Base-by-base conservation (phyloP, 139 green algal species). In the Ettlia oleoabundans region DNA sequence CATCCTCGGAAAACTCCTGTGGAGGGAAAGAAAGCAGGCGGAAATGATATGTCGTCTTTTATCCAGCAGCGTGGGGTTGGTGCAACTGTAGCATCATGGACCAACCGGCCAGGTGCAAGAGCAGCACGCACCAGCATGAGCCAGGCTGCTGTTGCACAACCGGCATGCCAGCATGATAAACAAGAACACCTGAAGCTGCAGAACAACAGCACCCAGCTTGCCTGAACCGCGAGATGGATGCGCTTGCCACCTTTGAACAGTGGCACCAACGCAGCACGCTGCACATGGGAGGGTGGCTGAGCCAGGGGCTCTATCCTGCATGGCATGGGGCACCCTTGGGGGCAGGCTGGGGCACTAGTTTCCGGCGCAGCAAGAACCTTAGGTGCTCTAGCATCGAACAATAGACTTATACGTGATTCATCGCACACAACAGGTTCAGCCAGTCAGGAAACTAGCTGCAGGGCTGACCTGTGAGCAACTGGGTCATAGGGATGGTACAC, bases 401-500 rank as follows among this genome's bases (percentile, higher is more conserved):
- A n/a, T n/a, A n/a, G n/a, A n/a, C n/a, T n/a, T n/a, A n/a, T n/a
- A n/a, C n/a, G n/a, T n/a, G n/a, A n/a, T n/a, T n/a, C n/a, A n/a
- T n/a, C n/a, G n/a, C n/a, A n/a, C n/a, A n/a, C n/a, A n/a, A n/a
- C n/a, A n/a, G n/a, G n/a, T 33, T n/a, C 32, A n/a, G 13, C 9
- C n/a, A 26, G 1, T 21, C 32, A 67, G 33, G 4, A 19, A 40
- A 55, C 15, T 22, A 58, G 30, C 33, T 35, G 26, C 21, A 26
- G 33, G 3, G 70, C 83, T 74, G 33, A 78, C 78, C 78, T 76
- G 38, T 84, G 78, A 3, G 42, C 79, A 78, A 96, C 88, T 8
- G 89, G 90, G 81, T 96, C 92, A 72, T 89, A 94, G 9, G 92
- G 92, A 38, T 96, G 92, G 82, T 93, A 95, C 38, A 96, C 70